Base-by-base conservation (phyloP, 106 monocot genomes). In the Acorus gramineus region DNA sequence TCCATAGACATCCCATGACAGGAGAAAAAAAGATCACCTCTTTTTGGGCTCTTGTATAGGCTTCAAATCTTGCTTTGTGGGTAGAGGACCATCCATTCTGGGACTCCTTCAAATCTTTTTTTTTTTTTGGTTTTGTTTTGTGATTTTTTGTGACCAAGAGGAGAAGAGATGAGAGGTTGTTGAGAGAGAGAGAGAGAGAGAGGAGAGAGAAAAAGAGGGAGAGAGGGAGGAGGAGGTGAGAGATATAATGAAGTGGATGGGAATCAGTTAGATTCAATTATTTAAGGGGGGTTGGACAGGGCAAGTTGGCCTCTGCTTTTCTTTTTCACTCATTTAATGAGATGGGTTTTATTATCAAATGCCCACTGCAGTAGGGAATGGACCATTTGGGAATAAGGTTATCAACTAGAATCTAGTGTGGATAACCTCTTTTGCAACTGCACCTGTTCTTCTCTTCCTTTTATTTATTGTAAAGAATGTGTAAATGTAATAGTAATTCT, bases 181-280 rank as follows among this genome's bases (percentile, higher is more conserved):
- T 57, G n/a, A 57, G n/a, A 57, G 57, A 57, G 57, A 57, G 2
- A 57, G 57, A 57, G 2, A 2, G 9, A 57, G 57, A 57, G 42
- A 8, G 3, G 14, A 62, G 14, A 47, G 8, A 43, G 49, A 5
- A 11, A 8, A 42, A 52, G 42, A 49, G 4, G 53, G 4, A 12
- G 11, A 50, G 11, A 47, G 11, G 43, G 45, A 56, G 13, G 57
- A 10, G 46, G 14, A 52, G 60, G 61, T 13, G 28, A 6, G 50
- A 44, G 54, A 61, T 60, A 49, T 54, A 11, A 52, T 12, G 56
- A 66, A 12, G 47, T 60, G 57, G 76, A 76, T 64, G 48, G 43
- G 58, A 62, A 63, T 60, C 54, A 51, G 3, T 13, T 28, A 28
- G 14, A 9, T 43, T 44, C 49, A 58, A 65, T 7, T 63, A 42